phyloP scores from a whole-genome alignment of 495 filamentous ascomycete species.

The Neurospora tetraspora region DNA sequence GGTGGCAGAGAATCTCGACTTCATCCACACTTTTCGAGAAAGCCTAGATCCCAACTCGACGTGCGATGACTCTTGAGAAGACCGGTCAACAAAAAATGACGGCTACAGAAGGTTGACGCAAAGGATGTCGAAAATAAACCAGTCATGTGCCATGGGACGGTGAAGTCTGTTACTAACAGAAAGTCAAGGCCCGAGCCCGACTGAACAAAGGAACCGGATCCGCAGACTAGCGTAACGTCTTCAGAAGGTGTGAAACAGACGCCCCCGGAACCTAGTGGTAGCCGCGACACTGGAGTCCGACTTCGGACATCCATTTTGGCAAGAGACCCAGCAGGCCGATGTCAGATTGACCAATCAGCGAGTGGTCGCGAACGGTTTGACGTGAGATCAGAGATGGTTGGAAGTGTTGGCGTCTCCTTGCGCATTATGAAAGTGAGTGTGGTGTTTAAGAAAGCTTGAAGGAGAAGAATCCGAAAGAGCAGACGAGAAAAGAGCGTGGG shows the following conservation, averaged over 20 bases:
- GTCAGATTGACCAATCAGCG: not conserved
- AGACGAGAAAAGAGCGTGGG: not conserved
- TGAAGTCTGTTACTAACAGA: constrained; percentile 21
- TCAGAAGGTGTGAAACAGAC: not conserved
- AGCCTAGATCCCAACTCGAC: not conserved
- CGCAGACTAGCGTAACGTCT: constrained; percentile 3
- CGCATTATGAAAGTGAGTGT: not conserved
- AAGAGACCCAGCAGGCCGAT: not conserved
- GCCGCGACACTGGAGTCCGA: constrained; percentile 8
- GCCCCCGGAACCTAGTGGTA: not conserved
- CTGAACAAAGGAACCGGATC: constrained; percentile 15
- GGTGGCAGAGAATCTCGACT: not conserved
- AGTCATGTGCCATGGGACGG: constrained; percentile 18
- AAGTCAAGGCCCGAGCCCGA: constrained; percentile 20
- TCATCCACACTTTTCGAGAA: not conserved
- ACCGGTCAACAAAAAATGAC: not conserved
- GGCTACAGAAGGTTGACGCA: not conserved
- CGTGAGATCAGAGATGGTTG: not conserved
- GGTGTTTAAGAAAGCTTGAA: not conserved
- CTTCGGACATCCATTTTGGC: constrained; percentile 11
- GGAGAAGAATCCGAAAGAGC: not conserved
- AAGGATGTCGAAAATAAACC: not conserved
- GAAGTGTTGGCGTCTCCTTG: not conserved
- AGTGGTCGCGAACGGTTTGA: not conserved
- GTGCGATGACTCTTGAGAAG: not conserved